Evolutionary conservation across 192 early-diverging fungal species (phyloP).

Genomic region (Coemansia sp.): DNA sequence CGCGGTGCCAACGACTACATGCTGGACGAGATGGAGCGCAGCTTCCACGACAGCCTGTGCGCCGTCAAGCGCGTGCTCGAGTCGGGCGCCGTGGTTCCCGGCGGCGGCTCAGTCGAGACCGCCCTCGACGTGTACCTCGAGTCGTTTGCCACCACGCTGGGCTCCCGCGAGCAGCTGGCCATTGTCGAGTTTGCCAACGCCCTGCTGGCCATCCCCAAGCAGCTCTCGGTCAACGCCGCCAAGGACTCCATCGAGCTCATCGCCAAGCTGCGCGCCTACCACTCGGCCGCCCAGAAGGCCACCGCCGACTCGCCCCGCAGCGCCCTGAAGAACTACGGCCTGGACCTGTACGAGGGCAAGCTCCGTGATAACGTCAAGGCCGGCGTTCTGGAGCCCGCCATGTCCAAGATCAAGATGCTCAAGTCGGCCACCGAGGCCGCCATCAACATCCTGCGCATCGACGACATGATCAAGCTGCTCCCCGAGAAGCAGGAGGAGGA

Average conservation of each 20-base stretch:
- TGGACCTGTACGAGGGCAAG: constrained; percentile 93
- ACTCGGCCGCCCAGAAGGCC: constrained; percentile 83
- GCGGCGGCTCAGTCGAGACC: constrained; percentile 95
- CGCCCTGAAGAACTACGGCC: constrained; percentile 82
- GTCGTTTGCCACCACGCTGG: constrained; percentile 96
- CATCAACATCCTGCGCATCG: constrained; percentile 95
- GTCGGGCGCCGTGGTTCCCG: constrained; percentile 93
- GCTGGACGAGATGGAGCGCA: constrained; percentile 99
- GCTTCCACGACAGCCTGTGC: constrained; percentile 92
- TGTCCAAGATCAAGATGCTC: constrained; percentile 97
- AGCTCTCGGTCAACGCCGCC: constrained; percentile 95
- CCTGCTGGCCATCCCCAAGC: constrained; percentile 95
- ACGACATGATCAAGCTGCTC: constrained; percentile 81
- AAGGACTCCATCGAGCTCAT: constrained; percentile 98
- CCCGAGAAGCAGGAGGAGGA: constrained; percentile 54
- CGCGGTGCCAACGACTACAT: constrained; percentile 99
- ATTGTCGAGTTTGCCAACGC: constrained; percentile 98
- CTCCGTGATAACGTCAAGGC: constrained; percentile 90
- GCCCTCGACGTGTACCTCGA: constrained; percentile 97
- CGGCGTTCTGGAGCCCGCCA: constrained; percentile 95
- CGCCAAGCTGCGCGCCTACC: constrained; percentile 93
- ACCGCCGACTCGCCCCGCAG: constrained; percentile 69
- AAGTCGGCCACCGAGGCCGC: constrained; percentile 99
- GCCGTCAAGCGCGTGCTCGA: constrained; percentile 97
- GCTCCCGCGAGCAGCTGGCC: constrained; percentile 96